Evolutionary conservation across 1,284 basidiomycete species (phyloP).

Genomic region (Amylostereum chailletii): DNA sequence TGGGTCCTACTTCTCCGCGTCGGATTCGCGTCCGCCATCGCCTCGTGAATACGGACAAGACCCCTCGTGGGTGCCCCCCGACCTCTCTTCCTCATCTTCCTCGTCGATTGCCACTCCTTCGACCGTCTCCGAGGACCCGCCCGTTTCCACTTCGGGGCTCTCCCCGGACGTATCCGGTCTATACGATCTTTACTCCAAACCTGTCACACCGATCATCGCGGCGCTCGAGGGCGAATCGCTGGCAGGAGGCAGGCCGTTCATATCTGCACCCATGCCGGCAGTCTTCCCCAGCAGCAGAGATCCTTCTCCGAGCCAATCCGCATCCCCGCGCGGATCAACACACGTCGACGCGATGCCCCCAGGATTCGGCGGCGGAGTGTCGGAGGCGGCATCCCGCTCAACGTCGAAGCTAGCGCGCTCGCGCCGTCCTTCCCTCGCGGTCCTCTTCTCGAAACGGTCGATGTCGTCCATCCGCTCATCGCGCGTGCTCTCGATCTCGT

Average conservation of each 20-base stretch:
- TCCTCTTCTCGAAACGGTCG: constrained; percentile 28
- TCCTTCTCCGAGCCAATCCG: no score
- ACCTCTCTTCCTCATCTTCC: constrained; percentile 35
- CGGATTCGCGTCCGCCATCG: constrained; percentile 25
- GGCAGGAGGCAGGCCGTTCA: no score
- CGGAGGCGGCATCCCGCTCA: no score
- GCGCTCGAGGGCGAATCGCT: not conserved
- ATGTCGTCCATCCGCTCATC: constrained; percentile 21
- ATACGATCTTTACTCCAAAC: not conserved
- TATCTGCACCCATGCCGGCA: no score
- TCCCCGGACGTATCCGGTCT: not conserved
- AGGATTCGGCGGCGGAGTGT: constrained; percentile 1
- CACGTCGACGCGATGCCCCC: constrained; percentile 5
- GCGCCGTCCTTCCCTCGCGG: constrained; percentile 27
- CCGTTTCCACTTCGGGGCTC: constrained; percentile 5
- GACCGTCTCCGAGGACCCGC: constrained; percentile 26
- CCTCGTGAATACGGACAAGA: constrained; percentile 29
- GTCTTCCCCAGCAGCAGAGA: no score
- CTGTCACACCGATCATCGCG: not conserved
- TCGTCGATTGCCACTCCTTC: constrained; percentile 32
- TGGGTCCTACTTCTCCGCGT: constrained; percentile 23
- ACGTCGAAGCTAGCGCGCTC: constrained; percentile 7
- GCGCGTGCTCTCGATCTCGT: constrained; percentile 9
- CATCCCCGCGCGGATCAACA: not conserved
- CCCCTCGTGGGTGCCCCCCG: constrained; percentile 27